These are phyloP conservation scores for Acacia acuminata DNA, from an alignment of 306 rosid genomes.

Conservation along the genomic window DNA sequence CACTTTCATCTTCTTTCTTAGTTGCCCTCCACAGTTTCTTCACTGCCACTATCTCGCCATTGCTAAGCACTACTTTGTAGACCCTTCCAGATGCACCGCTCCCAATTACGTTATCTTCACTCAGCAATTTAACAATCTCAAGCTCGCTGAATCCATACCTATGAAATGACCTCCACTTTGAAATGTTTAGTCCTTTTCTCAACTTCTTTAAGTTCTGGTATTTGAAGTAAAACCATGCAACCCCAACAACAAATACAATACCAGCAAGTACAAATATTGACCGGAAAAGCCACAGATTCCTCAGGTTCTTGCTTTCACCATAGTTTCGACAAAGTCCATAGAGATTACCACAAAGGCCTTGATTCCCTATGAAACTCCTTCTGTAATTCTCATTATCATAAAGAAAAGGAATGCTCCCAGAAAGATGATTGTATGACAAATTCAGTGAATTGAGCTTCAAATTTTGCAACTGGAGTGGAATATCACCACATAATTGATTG, in stretches of 20 bases:
- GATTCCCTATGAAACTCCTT: constrained; percentile 67
- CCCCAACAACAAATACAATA: constrained; percentile 59
- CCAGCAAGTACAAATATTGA: constrained; percentile 60
- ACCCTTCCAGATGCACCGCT: constrained; percentile 84
- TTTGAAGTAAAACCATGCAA: constrained; percentile 61
- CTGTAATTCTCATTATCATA: constrained; percentile 54
- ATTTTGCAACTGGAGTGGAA: constrained; percentile 65
- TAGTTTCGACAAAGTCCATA: constrained; percentile 49
- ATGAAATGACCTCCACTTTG: constrained; percentile 80
- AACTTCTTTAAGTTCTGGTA: constrained; percentile 53
- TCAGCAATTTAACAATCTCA: constrained; percentile 58
- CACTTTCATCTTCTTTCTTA: constrained; percentile 34
- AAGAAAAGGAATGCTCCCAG: constrained; percentile 67
- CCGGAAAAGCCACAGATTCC: constrained; percentile 48
- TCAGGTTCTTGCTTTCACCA: constrained; percentile 40
- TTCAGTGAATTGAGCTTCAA: constrained; percentile 68
- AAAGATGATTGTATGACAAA: constrained; percentile 58
- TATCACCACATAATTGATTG: constrained; percentile 53
- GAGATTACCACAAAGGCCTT: constrained; percentile 56
- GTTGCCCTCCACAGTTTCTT: constrained; percentile 63
- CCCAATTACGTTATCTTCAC: constrained; percentile 70
- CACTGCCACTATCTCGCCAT: constrained; percentile 74
- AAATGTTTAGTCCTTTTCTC: constrained; percentile 42
- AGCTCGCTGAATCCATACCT: constrained; percentile 65
- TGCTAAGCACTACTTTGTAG: constrained; percentile 65